Conservation (phyloP, 208 protist species). For the Leishmania major region DNA sequence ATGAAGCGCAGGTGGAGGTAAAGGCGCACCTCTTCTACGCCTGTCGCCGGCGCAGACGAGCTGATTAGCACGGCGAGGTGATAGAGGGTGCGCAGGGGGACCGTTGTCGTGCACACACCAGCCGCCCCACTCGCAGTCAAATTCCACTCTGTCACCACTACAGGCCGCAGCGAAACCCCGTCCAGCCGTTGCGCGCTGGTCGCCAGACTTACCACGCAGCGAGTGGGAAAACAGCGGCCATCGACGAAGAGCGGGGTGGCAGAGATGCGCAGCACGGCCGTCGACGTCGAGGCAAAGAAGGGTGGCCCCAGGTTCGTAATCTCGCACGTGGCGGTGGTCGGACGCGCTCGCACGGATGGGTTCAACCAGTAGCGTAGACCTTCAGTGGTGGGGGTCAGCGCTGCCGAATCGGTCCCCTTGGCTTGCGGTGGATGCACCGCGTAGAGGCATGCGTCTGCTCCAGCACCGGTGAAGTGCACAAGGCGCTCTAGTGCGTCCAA, state of each 20-base stretch:
- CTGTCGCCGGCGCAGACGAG: neutral
- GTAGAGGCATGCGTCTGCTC: constrained; percentile 34
- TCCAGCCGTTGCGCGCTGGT: constrained; percentile 51
- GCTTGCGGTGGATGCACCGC: neutral
- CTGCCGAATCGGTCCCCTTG: neutral
- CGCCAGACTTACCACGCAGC: constrained; percentile 60
- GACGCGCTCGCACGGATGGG: constrained; percentile 35
- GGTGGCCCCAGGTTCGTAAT: constrained; percentile 35
- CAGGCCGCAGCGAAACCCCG: constrained; percentile 41
- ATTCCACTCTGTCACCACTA: constrained; percentile 54
- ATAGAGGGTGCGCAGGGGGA: constrained; percentile 59
- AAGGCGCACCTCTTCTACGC: constrained; percentile 21
- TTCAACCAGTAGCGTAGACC: constrained; percentile 47
- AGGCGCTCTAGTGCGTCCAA: constrained; percentile 39
- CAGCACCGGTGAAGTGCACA: constrained; percentile 31
- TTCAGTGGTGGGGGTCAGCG: constrained; percentile 1
- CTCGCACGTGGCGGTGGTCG: constrained; percentile 57
- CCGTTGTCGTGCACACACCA: constrained; percentile 6
- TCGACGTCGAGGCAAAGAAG: constrained; percentile 37
- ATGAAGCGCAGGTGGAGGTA: constrained; percentile 66
- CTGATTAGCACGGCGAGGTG: constrained; percentile 53
- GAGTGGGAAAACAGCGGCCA: constrained; percentile 52
- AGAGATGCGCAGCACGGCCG: constrained; percentile 35
- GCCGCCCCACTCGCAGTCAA: constrained; percentile 3
- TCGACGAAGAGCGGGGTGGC: constrained; percentile 34